Percentiles rank a stretch among this genome's conserved stretches.
Conservation (phyloP, 106 monocot genomes). For the Allium fistulosum region DNA sequence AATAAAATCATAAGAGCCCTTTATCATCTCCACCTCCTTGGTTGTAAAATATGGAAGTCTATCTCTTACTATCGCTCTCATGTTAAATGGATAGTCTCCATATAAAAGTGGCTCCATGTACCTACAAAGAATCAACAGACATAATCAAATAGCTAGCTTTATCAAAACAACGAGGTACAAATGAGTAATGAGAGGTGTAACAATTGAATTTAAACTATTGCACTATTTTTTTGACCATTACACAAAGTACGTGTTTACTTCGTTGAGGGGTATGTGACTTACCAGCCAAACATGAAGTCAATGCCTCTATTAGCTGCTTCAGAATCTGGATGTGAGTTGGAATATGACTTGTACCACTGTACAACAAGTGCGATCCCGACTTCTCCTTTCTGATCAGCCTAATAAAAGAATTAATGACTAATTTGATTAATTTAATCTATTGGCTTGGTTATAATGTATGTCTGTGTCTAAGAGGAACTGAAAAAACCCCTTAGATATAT, state of each 20-base stretch:
- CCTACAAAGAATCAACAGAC: constrained; percentile 9
- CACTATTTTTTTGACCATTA: no score
- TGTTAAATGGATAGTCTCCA: constrained; percentile 39
- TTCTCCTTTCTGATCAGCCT: constrained; percentile 18
- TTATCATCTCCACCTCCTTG: constrained; percentile 12
- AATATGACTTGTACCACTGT: constrained; percentile 3
- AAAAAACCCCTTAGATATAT: no score
- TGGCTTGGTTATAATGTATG: background rate
- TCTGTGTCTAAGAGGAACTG: no score
- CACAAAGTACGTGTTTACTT: no score
- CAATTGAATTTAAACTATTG: no score
- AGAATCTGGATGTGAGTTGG: background rate
- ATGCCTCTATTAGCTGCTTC: constrained; percentile 4
- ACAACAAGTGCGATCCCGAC: constrained; percentile 17
- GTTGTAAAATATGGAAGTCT: constrained; percentile 30
- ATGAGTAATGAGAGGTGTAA: no score
- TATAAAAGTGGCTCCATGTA: constrained; percentile 36
- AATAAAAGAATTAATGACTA: background rate
- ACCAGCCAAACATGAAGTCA: constrained; percentile 17
- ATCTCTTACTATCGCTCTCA: constrained; percentile 20
- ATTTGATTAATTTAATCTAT: background rate
- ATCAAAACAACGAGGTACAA: no score
- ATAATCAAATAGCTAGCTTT: background rate
- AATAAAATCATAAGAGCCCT: constrained; percentile 31
- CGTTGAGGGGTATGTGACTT: background rate